Evolutionary conservation across 805 yeast species (phyloP).

Genomic region (Wickerhamiella occidentalis): DNA sequence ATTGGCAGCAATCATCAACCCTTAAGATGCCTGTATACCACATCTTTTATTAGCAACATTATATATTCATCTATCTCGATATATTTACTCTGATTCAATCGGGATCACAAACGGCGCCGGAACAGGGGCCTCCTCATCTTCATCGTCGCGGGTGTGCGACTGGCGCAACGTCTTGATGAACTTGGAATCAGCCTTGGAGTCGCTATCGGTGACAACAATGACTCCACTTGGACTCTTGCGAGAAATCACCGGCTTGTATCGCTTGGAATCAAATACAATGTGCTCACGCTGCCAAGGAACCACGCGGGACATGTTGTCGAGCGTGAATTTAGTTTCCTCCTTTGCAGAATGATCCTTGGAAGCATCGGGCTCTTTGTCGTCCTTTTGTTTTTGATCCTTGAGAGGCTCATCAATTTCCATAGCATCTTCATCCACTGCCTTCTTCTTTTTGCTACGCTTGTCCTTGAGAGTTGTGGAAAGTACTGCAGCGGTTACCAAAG

Average conservation of each 20-base stretch:
- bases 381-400: constrained; percentile 43
- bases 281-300: constrained; percentile 79
- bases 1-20: too few relatives aligned
- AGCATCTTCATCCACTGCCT: constrained; percentile 31
- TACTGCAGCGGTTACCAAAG: constrained; percentile 73
- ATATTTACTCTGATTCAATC: not conserved
- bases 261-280: constrained; percentile 58
- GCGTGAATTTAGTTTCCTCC: constrained; percentile 44
- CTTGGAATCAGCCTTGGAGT: constrained; percentile 36
- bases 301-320: constrained; percentile 75
- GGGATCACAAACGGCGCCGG: constrained; percentile 32
- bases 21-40: too few relatives aligned
- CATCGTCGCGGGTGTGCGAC: constrained; percentile 68
- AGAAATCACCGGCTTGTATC: constrained; percentile 57
- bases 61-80: not conserved
- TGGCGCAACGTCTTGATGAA: constrained; percentile 77
- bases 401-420: constrained; percentile 56
- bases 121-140: constrained; percentile 41
- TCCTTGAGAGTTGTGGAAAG: constrained; percentile 88
- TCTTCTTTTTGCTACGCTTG: constrained; percentile 65
- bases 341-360: constrained; percentile 29
- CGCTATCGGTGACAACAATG: constrained; percentile 24
- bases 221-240: constrained; percentile 40
- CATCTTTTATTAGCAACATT: not conserved
- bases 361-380: constrained; percentile 31